These are phyloP conservation scores for Schizochytrium sp. DNA, from an alignment of 108 stramenopile genomes.

Conservation along the genomic window DNA sequence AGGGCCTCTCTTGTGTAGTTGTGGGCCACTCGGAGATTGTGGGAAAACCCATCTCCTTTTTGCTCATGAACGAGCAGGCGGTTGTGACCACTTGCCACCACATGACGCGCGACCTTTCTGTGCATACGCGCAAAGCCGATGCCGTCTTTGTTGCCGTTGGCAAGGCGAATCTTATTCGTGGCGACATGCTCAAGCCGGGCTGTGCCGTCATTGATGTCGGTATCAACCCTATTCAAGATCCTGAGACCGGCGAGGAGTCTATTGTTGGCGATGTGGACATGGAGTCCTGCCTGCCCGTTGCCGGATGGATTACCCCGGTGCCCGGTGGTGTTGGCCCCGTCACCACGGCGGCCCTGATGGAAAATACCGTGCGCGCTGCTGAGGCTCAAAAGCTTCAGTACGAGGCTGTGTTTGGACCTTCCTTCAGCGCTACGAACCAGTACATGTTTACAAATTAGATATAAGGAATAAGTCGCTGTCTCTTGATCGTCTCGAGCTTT, in stretches of 20 bases:
- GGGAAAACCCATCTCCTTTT: neutral
- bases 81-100: constrained; percentile 4
- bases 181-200: constrained; percentile 13
- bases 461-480: too few species aligned
- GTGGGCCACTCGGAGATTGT: constrained; percentile 14
- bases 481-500: too few species aligned
- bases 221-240: constrained; percentile 3
- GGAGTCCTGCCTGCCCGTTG: neutral
- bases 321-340: constrained; percentile 7
- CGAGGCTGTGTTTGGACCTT: constrained; percentile 2
- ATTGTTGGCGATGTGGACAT: constrained; percentile 16
- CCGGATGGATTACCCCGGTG: neutral
- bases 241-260: constrained; percentile 1
- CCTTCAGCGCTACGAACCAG: neutral
- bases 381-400: neutral
- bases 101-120: constrained; percentile 1
- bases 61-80: constrained; percentile 3
- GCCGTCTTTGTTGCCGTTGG: constrained; percentile 10
- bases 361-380: neutral
- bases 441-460: neutral
- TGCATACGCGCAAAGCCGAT: constrained; percentile 10
- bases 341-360: neutral
- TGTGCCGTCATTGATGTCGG: neutral
- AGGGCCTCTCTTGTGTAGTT: neutral
- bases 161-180: neutral